Conservation (phyloP, 1,139 yeast species). For the Magnusiomyces suaveolens region DNA sequence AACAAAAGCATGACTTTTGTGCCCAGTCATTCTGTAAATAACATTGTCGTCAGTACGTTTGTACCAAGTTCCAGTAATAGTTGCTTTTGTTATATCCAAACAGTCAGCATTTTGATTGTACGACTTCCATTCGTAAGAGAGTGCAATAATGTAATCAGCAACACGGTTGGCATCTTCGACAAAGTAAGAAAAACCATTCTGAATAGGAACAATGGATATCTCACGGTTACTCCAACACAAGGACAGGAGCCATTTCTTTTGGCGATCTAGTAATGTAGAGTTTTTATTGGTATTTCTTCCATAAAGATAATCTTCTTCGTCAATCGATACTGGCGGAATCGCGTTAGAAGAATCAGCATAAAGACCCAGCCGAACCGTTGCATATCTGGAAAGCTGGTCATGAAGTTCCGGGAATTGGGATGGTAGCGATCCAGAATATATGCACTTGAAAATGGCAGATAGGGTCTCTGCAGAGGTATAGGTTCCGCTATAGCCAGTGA, state of each 20-base stretch:
- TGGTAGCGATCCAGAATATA: conserved; percentile 5
- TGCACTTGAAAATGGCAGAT: conserved; percentile 9
- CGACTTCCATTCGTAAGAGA: conserved; percentile 9
- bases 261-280: background rate
- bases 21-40: conserved; percentile 9
- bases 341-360: conserved; percentile 5
- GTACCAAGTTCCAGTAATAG: conserved; percentile 1
- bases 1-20: conserved; percentile 8
- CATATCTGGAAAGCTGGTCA: conserved; percentile 9
- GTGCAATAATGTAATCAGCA: conserved; percentile 6
- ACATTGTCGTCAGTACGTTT: conserved; percentile 10
- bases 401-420: conserved; percentile 5
- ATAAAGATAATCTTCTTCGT: conserved; percentile 3
- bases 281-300: background rate
- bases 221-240: conserved; percentile 12
- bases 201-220: conserved; percentile 10
- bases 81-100: background rate
- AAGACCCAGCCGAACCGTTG: conserved; percentile 11
- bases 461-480: conserved; percentile 7
- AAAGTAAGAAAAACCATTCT: background rate
- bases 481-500: background rate
- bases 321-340: background rate
- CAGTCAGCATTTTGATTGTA: background rate
- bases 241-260: conserved; percentile 11
- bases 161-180: conserved; percentile 6